Percentiles rank a stretch among this genome's conserved stretches.
These are phyloP conservation scores for Inga laurina DNA, from an alignment of 306 rosid species.

Conservation along the genomic window DNA sequence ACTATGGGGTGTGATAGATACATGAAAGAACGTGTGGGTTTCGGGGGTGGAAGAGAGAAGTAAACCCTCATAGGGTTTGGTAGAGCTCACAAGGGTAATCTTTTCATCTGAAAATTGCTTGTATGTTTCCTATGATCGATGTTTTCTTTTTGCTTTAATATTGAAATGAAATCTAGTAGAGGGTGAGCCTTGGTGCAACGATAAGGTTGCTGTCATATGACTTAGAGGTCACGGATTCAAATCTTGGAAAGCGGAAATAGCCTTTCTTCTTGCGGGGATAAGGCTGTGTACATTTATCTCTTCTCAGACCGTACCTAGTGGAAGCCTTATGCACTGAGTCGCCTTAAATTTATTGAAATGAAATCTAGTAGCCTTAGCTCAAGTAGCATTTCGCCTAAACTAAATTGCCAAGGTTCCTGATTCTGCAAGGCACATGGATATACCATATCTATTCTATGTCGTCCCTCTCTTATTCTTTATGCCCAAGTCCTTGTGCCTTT, in stretches of 20 bases:
- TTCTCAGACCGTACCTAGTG: too few relatives aligned
- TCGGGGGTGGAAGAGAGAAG: neutral
- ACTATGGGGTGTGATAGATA: neutral
- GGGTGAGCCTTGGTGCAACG: too few relatives aligned
- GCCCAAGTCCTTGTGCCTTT: neutral
- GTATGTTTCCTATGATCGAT: neutral
- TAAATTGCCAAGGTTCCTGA: neutral
- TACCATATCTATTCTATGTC: neutral
- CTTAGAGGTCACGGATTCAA: too few relatives aligned
- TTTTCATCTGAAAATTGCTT: neutral
- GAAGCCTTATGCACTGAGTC: too few relatives aligned
- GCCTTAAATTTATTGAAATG: too few relatives aligned
- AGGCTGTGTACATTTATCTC: too few relatives aligned
- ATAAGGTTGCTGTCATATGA: too few relatives aligned
- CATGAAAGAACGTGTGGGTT: constrained; percentile 12
- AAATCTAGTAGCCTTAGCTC: neutral
- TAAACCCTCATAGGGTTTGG: constrained; percentile 2
- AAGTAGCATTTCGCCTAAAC: neutral
- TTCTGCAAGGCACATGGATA: neutral
- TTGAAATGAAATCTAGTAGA: too few relatives aligned
- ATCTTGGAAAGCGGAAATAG: too few relatives aligned
- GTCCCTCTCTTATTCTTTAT: neutral
- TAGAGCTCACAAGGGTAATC: neutral
- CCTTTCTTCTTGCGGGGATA: too few relatives aligned
- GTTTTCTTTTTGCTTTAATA: neutral